Conservation (phyloP, 495 filamentous ascomycete genomes). For the Aspergillus nidulans region DNA sequence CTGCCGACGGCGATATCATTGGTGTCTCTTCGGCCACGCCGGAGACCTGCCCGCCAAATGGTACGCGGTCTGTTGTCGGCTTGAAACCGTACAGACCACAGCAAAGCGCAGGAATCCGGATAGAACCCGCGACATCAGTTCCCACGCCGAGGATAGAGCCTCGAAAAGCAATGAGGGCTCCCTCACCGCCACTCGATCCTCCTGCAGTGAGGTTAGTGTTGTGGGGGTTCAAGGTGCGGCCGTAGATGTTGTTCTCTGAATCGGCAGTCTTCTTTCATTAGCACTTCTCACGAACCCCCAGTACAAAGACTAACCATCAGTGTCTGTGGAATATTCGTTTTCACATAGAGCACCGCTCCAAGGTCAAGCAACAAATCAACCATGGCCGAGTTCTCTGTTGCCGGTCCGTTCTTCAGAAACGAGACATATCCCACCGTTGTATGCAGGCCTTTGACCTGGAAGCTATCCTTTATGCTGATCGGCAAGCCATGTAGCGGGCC, state of each 20-base stretch:
- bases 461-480: slow-evolving; percentile 60
- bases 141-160: slow-evolving; percentile 61
- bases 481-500: slow-evolving; percentile 62
- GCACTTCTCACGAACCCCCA: neutral
- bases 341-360: slow-evolving; percentile 53
- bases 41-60: slow-evolving; percentile 34
- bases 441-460: slow-evolving; percentile 47
- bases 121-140: slow-evolving; percentile 62
- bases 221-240: slow-evolving; percentile 51
- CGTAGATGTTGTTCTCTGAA: slow-evolving; percentile 33
- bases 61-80: slow-evolving; percentile 53
- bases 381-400: slow-evolving; percentile 37
- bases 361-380: slow-evolving; percentile 28
- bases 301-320: slow-evolving; percentile 28
- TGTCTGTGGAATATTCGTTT: slow-evolving; percentile 55
- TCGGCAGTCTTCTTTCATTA: slow-evolving; percentile 39
- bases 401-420: slow-evolving; percentile 50
- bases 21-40: slow-evolving; percentile 41
- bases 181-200: slow-evolving; percentile 62
- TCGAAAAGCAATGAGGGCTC: slow-evolving; percentile 52
- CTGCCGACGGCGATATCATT: slow-evolving; percentile 28
- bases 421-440: slow-evolving; percentile 29
- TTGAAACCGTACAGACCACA: slow-evolving; percentile 60
- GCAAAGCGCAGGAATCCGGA: slow-evolving; percentile 58
- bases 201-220: slow-evolving; percentile 50